Percentiles rank a stretch among this genome's conserved stretches.
Evolutionary conservation across 169 alveolate genomes (phyloP).

Genomic region (Eimeria sp.): DNA sequence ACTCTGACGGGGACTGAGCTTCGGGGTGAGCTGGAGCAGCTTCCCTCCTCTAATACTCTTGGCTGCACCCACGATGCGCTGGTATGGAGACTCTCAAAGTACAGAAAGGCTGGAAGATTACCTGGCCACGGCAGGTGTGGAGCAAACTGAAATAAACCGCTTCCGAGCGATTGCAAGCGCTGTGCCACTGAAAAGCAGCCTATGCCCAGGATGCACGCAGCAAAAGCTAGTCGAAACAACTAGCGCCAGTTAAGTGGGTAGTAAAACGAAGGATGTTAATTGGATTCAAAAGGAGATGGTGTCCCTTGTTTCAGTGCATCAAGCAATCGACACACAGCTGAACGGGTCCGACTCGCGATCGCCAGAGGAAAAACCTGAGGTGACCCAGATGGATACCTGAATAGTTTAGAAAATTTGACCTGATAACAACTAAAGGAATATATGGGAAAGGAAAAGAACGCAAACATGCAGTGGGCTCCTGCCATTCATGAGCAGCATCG

Average conservation of each 20-base stretch:
- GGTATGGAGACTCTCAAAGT: not conserved
- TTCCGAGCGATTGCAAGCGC: not conserved
- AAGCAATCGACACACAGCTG: not conserved
- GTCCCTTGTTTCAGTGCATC: not conserved
- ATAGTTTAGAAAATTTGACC: slow-evolving; percentile 24
- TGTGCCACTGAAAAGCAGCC: slow-evolving; percentile 33
- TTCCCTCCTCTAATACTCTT: not conserved
- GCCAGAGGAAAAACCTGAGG: not conserved
- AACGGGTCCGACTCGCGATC: slow-evolving; percentile 25
- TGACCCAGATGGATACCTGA: not conserved
- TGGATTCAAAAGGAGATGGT: not conserved
- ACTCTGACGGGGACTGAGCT: not conserved
- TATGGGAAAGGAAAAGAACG: not conserved
- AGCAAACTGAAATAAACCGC: not conserved
- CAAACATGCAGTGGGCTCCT: not conserved
- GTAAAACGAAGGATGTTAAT: not conserved
- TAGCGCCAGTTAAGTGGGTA: not conserved
- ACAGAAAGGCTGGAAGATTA: not conserved
- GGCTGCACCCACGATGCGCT: not conserved
- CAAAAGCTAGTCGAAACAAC: not conserved
- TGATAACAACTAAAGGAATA: not conserved
- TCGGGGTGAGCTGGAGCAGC: not conserved
- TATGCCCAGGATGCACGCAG: not conserved
- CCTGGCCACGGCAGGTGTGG: not conserved
- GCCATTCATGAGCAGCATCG: not conserved